Percentiles rank a stretch among this genome's conserved stretches.
phyloP scores from a whole-genome alignment of 208 protist species.

The Plasmodiophora brassicae region DNA sequence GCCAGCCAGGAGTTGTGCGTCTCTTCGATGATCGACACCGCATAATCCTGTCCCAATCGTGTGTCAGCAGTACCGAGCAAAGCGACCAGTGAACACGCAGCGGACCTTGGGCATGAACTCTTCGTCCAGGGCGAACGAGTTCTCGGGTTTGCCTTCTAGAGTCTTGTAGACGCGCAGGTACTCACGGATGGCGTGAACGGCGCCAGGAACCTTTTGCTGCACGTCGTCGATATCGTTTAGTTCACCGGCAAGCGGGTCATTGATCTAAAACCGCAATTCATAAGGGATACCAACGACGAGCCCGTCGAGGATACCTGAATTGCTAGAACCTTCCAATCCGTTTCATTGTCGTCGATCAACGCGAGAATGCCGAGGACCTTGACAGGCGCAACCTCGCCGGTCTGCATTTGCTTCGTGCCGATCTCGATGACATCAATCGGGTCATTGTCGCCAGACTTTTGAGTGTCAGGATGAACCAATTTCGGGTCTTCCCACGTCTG shows the following conservation, averaged over 20 bases:
- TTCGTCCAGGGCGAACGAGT: constrained; percentile 41
- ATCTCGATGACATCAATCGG: constrained; percentile 55
- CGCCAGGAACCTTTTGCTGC: constrained; percentile 48
- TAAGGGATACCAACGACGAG: too few relatives aligned
- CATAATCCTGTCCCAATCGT: constrained; percentile 32
- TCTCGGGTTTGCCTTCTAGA: constrained; percentile 45
- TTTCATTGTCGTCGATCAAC: constrained; percentile 40
- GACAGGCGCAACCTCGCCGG: constrained; percentile 24
- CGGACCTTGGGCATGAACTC: constrained; percentile 40
- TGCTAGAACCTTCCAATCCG: constrained; percentile 52
- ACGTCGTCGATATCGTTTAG: constrained; percentile 50
- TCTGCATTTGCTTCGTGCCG: constrained; percentile 9
- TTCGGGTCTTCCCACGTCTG: constrained; percentile 88
- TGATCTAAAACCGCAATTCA: constrained; percentile 22
- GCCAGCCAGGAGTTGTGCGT: constrained; percentile 44
- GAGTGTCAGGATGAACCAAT: constrained; percentile 36
- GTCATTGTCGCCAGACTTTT: constrained; percentile 49
- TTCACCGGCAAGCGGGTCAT: constrained; percentile 42
- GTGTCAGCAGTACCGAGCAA: not conserved
- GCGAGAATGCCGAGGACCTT: constrained; percentile 41
- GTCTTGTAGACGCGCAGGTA: constrained; percentile 48
- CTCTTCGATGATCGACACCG: constrained; percentile 48
- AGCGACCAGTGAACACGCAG: not conserved
- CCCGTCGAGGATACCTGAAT: too few relatives aligned
- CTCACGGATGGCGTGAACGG: constrained; percentile 37